Conservation (phyloP, 75 land plant species). For the Pseudotsuga menziesii region DNA sequence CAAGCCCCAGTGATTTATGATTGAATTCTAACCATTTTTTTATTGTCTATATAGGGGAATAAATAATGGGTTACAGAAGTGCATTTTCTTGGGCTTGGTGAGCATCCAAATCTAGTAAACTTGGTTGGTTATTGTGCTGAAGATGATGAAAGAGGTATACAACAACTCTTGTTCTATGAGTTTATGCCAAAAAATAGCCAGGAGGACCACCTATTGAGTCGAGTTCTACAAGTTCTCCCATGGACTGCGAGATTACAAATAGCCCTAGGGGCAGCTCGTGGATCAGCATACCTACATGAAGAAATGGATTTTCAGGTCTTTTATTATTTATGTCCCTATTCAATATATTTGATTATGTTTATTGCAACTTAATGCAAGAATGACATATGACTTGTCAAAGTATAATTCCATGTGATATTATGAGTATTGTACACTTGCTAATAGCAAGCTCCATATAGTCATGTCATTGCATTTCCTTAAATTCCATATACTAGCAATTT, state of each 20-base stretch:
- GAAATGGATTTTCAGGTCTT: slow-evolving; percentile 67
- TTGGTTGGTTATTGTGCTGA: slow-evolving; percentile 79
- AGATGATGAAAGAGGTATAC: slow-evolving; percentile 86
- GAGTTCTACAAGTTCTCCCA: slow-evolving; percentile 34
- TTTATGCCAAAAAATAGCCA: slow-evolving; percentile 73
- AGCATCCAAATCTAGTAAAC: slow-evolving; percentile 77
- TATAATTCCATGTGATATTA: not conserved
- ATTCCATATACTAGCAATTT: not conserved
- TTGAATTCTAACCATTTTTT: slow-evolving; percentile 3
- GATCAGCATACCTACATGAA: slow-evolving; percentile 69
- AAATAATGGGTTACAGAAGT: slow-evolving; percentile 86
- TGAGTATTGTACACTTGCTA: not conserved
- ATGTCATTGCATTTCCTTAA: not conserved
- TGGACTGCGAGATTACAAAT: slow-evolving; percentile 62
- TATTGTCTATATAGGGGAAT: slow-evolving; percentile 51
- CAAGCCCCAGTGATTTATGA: not conserved
- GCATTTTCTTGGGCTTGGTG: slow-evolving; percentile 60
- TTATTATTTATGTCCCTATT: not conserved
- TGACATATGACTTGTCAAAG: not conserved
- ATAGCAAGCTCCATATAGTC: not conserved
- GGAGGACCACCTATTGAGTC: slow-evolving; percentile 45
- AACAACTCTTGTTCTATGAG: slow-evolving; percentile 67
- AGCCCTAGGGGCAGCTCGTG: slow-evolving; percentile 63
- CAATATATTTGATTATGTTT: not conserved
- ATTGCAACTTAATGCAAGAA: not conserved